phyloP scores from a whole-genome alignment of 2,329 filamentous ascomycete species.

The Aureobasidium leucospermi region DNA sequence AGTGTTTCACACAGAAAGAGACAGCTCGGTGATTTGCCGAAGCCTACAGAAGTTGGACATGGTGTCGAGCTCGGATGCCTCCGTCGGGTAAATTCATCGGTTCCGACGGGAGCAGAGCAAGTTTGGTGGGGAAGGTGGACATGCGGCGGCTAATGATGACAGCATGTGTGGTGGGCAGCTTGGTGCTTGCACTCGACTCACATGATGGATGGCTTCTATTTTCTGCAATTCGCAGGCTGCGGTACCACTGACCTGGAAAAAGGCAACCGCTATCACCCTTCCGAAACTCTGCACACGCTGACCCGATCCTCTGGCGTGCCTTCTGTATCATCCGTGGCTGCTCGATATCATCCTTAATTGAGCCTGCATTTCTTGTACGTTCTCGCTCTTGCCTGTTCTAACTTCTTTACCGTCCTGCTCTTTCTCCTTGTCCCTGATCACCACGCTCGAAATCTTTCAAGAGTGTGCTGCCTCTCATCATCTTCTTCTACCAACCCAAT shows the following conservation, averaged over 20 bases:
- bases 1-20: background rate
- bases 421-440: background rate
- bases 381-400: background rate
- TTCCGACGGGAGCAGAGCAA: background rate
- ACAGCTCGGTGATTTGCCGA: background rate
- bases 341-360: slow-evolving; percentile 10
- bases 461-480: no score
- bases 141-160: slow-evolving; percentile 10
- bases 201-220: slow-evolving; percentile 7
- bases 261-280: slow-evolving; percentile 1
- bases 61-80: background rate
- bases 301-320: background rate
- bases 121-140: background rate
- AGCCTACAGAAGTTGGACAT: no score
- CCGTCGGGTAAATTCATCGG: background rate
- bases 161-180: background rate
- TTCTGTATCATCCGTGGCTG: slow-evolving; percentile 4
- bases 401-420: background rate
- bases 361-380: slow-evolving; percentile 6
- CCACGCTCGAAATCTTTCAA: background rate
- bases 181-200: background rate
- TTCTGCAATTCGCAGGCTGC: background rate
- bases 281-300: background rate
- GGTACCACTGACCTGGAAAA: slow-evolving; percentile 12
- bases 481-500: background rate